Base-by-base conservation (phyloP, 2,329 filamentous ascomycete species). In the Alternaria tenuissima region DNA sequence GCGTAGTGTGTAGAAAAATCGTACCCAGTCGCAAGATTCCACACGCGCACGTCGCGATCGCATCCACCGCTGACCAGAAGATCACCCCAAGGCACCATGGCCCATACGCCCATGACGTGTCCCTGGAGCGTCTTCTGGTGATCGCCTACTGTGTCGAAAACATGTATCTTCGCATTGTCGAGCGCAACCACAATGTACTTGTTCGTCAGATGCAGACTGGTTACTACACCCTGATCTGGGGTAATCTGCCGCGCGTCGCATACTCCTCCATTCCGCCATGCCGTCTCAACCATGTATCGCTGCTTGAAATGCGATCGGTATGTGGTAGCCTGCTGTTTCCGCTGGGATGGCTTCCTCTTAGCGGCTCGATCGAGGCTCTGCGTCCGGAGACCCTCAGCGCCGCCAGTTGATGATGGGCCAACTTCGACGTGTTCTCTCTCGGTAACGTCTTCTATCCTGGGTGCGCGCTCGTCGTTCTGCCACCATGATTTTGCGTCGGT, bases 81-180 rank as follows among this genome's bases (percentile, higher is more conserved):
- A 77, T 99, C 94, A 61, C 92, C 94, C 92, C 94, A 97, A 7
- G 95, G 95, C 24, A 99, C 93, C 94, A 99, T 98, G 49, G 95
- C 95, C 95, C 95, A 99, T 20, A 99, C 95, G 41, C 95, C 95
- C 95, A 99, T 99, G 44, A 98, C 92, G 81, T 99, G 95, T 11
- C 95, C 95, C 74, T 95, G 91, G 28, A 99, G 82, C 3, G 93
- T 97, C 76, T 93, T 92, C 70, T 96, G 89, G 65, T 93, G 89
- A 69, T 93, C 89, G 34, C 95, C 95, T 67, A 95, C 88, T 0
- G 93, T 94, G 77, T 98, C 92, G 76, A 98, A 99, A 26, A 99
- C 94, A 79, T 99, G 95, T 46, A 99, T 99, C 82, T 96, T 96
- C 38, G 95, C 94, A 79, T 98, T 99, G 82, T 99, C 95, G 64